These are phyloP conservation scores for Suhomyces prunicola DNA, from an alignment of 805 yeast genomes.

Conservation along the genomic window DNA sequence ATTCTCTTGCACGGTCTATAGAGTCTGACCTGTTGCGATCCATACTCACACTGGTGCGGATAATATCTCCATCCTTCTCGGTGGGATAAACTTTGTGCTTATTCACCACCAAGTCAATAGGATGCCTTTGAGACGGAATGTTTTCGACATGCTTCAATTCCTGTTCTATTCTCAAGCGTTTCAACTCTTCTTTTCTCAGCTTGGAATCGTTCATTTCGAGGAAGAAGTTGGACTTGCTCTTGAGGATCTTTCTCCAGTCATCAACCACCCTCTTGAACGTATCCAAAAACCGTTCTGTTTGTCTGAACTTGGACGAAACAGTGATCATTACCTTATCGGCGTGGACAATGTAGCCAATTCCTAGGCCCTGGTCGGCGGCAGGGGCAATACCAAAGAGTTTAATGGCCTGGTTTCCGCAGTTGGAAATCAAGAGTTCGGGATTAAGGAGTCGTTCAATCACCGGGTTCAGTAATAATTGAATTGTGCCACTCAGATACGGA, in stretches of 20 bases:
- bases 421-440: slow-evolving; percentile 49
- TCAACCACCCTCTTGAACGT: slow-evolving; percentile 61
- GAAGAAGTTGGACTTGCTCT: slow-evolving; percentile 33
- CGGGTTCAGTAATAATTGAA: slow-evolving; percentile 35
- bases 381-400: slow-evolving; percentile 91
- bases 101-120: slow-evolving; percentile 14
- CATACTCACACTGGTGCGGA: neutral
- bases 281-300: slow-evolving; percentile 72
- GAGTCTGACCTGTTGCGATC: slow-evolving; percentile 1
- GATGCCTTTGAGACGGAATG: slow-evolving; percentile 19
- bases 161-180: slow-evolving; percentile 30
- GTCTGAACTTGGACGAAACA: slow-evolving; percentile 84
- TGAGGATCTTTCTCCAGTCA: slow-evolving; percentile 54
- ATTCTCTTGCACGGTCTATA: slow-evolving; percentile 19
- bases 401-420: slow-evolving; percentile 90
- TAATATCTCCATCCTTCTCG: slow-evolving; percentile 4
- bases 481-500: slow-evolving; percentile 8
- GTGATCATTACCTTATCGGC: slow-evolving; percentile 75
- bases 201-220: slow-evolving; percentile 30
- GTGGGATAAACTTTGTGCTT: slow-evolving; percentile 4
- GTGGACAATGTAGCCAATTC: slow-evolving; percentile 88
- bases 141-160: slow-evolving; percentile 30
- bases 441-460: slow-evolving; percentile 30
- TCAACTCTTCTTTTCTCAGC: slow-evolving; percentile 30
- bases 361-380: slow-evolving; percentile 84